Percentiles rank a stretch among this genome's conserved stretches.
Evolutionary conservation across 2,329 filamentous ascomycete species (phyloP).

Genomic region (Colletotrichum sp.): DNA sequence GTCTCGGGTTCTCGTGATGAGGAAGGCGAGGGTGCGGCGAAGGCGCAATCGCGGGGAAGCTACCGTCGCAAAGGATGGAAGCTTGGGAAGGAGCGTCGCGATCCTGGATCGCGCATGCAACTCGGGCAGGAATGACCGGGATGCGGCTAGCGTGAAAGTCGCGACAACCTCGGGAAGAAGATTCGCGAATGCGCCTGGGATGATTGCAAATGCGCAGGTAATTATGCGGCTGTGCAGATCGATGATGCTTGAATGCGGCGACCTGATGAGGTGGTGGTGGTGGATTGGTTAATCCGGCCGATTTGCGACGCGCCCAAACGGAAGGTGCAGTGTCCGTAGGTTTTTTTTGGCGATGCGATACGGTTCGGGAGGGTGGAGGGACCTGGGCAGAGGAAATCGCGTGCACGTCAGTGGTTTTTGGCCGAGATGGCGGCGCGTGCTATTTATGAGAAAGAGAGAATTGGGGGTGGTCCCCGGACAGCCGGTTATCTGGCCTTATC

Average conservation of each 20-base stretch:
- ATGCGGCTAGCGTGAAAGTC: neutral
- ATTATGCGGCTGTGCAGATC: neutral
- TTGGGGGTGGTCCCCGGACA: slow-evolving; percentile 35
- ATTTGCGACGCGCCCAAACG: neutral
- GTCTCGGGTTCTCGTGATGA: neutral
- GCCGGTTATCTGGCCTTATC: slow-evolving; percentile 41
- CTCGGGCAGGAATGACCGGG: neutral
- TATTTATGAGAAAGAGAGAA: slow-evolving; percentile 48
- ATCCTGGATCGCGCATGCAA: neutral
- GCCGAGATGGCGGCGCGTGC: slow-evolving; percentile 47
- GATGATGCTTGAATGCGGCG: neutral
- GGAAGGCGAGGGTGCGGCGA: neutral
- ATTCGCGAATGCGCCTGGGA: neutral
- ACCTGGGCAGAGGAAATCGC: slow-evolving; percentile 47
- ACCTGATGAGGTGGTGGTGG: neutral
- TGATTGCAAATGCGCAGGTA: neutral
- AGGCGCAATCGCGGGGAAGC: neutral
- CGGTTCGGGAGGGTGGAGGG: slow-evolving; percentile 27
- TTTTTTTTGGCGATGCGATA: slow-evolving; percentile 7
- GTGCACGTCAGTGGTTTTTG: slow-evolving; percentile 50
- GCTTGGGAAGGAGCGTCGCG: neutral
- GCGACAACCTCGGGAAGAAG: neutral
- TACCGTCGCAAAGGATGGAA: neutral
- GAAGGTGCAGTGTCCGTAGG: neutral
- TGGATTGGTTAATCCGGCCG: slow-evolving; percentile 13